A percentile compares a stretch with the other conserved stretches of the same genome.
These are phyloP conservation scores for Fraxinus dipetala DNA, from an alignment of 305 asterid genomes.

Conservation along the genomic window DNA sequence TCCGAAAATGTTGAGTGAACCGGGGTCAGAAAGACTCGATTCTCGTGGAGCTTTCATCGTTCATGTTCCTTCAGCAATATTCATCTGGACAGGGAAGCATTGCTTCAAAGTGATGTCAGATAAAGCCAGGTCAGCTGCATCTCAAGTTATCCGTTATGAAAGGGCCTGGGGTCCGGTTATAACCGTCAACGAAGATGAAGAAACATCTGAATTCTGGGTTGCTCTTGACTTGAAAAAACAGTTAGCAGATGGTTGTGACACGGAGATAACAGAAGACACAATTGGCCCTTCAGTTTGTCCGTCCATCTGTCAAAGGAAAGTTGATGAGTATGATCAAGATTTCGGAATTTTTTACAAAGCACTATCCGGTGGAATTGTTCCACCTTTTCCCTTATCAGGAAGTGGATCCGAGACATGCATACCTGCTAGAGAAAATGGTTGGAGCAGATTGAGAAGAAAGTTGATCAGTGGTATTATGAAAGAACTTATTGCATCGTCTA, in stretches of 20 bases:
- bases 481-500: slow-evolving; percentile 47
- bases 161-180: slow-evolving; percentile 57
- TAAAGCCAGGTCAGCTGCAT: slow-evolving; percentile 66
- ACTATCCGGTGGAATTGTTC: slow-evolving; percentile 71
- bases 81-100: slow-evolving; percentile 70
- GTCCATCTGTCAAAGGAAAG: slow-evolving; percentile 39
- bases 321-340: slow-evolving; percentile 66
- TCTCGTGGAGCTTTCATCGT: slow-evolving; percentile 88
- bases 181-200: slow-evolving; percentile 63
- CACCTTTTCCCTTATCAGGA: slow-evolving; percentile 64
- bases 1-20: slow-evolving; percentile 68
- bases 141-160: slow-evolving; percentile 76
- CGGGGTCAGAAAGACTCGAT: slow-evolving; percentile 61
- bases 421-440: slow-evolving; percentile 73
- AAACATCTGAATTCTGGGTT: slow-evolving; percentile 66
- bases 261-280: background rate
- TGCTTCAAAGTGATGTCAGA: slow-evolving; percentile 63
- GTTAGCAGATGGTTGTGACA: slow-evolving; percentile 20
- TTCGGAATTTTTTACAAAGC: slow-evolving; percentile 74
- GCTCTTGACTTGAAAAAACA: slow-evolving; percentile 43
- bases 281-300: slow-evolving; percentile 1
- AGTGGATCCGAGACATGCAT: slow-evolving; percentile 59
- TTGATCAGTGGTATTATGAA: slow-evolving; percentile 43
- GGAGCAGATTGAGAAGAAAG: slow-evolving; percentile 71
- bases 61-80: slow-evolving; percentile 71